A percentile compares a stretch with the other conserved stretches of the same genome.
Evolutionary conservation across 768 basidiomycete genomes (phyloP).

Genomic region (Paxillus involutus): DNA sequence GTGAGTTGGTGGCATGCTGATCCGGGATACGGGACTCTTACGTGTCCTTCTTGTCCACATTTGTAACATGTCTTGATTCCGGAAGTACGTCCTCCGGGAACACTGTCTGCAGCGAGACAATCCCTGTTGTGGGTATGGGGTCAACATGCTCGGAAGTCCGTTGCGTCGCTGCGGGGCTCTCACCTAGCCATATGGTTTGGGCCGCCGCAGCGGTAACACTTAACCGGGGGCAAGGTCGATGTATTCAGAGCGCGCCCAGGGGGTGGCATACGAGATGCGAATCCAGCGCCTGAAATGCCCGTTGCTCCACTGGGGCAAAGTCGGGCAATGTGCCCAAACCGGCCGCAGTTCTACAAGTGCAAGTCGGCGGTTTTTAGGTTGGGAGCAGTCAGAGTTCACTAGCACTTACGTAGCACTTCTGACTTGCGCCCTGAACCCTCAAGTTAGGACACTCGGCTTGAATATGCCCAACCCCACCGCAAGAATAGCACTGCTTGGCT

Average conservation of each 20-base stretch:
- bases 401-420: constrained; percentile 79
- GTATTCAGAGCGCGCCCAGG: constrained; percentile 75
- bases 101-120: constrained; percentile 67
- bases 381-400: constrained; percentile 1
- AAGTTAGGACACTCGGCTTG: constrained; percentile 85
- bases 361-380: constrained; percentile 2
- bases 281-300: constrained; percentile 41
- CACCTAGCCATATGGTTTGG: constrained; percentile 87
- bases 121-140: constrained; percentile 47
- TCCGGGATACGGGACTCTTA: constrained; percentile 37
- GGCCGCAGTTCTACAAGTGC: constrained; percentile 66
- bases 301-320: constrained; percentile 56
- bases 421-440: constrained; percentile 63
- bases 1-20: constrained; percentile 5
- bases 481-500: constrained; percentile 91
- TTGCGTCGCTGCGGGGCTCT: constrained; percentile 4
- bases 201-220: constrained; percentile 88
- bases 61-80: constrained; percentile 81
- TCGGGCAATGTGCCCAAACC: constrained; percentile 81
- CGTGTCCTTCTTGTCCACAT: constrained; percentile 86
- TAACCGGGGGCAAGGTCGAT: constrained; percentile 76
- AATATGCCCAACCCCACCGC: constrained; percentile 89
- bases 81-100: constrained; percentile 39
- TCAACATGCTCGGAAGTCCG: constrained; percentile 5
- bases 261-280: constrained; percentile 69